Evolutionary conservation across 2,329 filamentous ascomycete species (phyloP).

Genomic region (Pseudocercospora fijiensis): DNA sequence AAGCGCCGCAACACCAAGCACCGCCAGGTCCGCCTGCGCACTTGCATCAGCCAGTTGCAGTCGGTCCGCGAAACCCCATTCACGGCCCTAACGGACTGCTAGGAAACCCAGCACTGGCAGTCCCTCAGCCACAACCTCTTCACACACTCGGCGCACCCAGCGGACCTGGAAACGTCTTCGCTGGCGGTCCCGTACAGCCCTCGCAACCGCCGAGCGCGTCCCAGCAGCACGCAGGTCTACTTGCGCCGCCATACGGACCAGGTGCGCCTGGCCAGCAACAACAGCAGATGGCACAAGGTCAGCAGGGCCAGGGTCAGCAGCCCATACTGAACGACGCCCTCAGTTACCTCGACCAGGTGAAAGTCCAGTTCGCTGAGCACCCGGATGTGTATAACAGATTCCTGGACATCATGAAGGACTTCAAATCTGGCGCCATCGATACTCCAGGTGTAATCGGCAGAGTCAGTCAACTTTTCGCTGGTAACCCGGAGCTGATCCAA

Average conservation of each 20-base stretch:
- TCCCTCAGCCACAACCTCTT: slow-evolving; percentile 41
- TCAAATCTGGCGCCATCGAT: slow-evolving; percentile 97
- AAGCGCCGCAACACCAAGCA: slow-evolving; percentile 76
- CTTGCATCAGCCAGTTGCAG: slow-evolving; percentile 88
- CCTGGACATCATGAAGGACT: slow-evolving; percentile 99
- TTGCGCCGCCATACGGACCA: slow-evolving; percentile 48
- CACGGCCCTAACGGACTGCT: slow-evolving; percentile 90
- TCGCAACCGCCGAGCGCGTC: slow-evolving; percentile 49
- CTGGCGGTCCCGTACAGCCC: slow-evolving; percentile 69
- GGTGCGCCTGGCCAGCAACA: slow-evolving; percentile 32
- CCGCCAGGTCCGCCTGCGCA: slow-evolving; percentile 78
- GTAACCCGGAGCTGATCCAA: slow-evolving; percentile 83
- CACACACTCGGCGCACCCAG: slow-evolving; percentile 59
- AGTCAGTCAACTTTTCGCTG: slow-evolving; percentile 92
- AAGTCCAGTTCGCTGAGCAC: slow-evolving; percentile 94
- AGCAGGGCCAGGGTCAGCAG: slow-evolving; percentile 67
- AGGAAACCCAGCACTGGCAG: slow-evolving; percentile 54
- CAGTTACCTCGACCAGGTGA: slow-evolving; percentile 96
- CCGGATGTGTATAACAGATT: slow-evolving; percentile 97
- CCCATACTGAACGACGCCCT: slow-evolving; percentile 84
- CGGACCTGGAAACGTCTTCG: slow-evolving; percentile 66
- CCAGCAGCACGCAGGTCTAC: slow-evolving; percentile 47
- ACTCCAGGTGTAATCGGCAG: slow-evolving; percentile 96
- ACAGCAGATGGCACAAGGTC: slow-evolving; percentile 25
- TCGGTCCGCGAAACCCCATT: slow-evolving; percentile 69